Base-by-base conservation (phyloP, 176 grass and related monocot species). In the Oryza officinalis region DNA sequence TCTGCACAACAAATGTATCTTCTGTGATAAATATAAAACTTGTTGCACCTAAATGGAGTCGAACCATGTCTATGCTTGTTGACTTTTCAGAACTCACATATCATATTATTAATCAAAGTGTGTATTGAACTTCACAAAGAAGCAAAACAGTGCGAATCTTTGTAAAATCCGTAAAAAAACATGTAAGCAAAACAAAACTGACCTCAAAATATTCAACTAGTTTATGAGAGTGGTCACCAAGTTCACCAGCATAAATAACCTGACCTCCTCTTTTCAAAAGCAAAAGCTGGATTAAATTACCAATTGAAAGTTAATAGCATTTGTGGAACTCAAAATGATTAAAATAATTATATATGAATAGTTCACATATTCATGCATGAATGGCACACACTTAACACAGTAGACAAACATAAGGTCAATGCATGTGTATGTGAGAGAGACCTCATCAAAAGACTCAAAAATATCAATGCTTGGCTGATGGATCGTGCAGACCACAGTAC, bases 381-480 rank as follows among this genome's bases (percentile, higher is more conserved):
- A 45, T 45, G 11, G 11, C 43, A 22, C 28, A 22, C 11, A 12
- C 23, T 43, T 0, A 22, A 3, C 6, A 50, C 13, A 45, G 43
- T 45, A 45, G 43, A 12, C 43, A 45, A 12, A 45, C 8, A 45
- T 45, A 45, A 11, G 13, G 10, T 13, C 43, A 13, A 10, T 45
- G 43, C 43, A 45, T 45, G 9, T 45, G 43, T 13, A 3, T 45
- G 11, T 45, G 8, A 84, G 23, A n/a, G 32, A 41, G 26, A 94
- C 95, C 88, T 97, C 95, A 81, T 97, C 95, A 54, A 97, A 97
- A 61, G 95, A 89, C 78, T 97, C 95, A 78, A 97, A 97, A 68
- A 97, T 97, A 73, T 97, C 95, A 10, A 97, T 97, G 84, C 95
- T 97, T 46, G 95, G 95, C 70, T 97, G 95, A 69, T 97, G 95